These are phyloP conservation scores for Sarcomyxa edulis DNA, from an alignment of 768 basidiomycete genomes.

Conservation along the genomic window DNA sequence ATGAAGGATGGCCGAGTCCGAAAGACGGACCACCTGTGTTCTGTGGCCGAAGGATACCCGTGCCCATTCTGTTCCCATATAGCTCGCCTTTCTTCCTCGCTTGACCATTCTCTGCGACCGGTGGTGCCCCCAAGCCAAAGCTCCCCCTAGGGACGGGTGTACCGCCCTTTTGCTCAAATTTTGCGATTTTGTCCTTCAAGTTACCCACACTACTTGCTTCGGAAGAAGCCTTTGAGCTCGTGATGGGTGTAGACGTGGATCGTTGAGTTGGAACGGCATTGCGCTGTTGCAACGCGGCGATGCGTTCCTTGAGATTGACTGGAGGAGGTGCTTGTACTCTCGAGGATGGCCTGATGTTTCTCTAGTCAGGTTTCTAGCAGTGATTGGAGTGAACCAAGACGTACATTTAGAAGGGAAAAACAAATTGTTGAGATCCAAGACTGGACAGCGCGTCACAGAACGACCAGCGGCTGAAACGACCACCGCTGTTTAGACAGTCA, in stretches of 20 bases:
- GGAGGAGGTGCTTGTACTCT: constrained; percentile 26
- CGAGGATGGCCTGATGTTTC: constrained; percentile 12
- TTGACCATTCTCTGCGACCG: constrained; percentile 38
- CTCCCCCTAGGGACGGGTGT: constrained; percentile 71
- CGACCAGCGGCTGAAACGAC: no score
- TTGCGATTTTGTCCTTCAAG: constrained; percentile 68
- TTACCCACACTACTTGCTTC: constrained; percentile 17
- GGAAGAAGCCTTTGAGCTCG: constrained; percentile 8
- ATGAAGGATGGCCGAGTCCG: no score
- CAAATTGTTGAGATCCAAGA: no score
- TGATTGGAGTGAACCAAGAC: no score
- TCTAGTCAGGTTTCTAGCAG: no score
- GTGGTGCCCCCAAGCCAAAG: constrained; percentile 65
- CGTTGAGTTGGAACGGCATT: constrained; percentile 21
- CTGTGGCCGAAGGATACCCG: constrained; percentile 8
- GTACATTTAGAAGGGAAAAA: no score
- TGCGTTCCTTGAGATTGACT: constrained; percentile 74
- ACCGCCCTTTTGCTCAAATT: constrained; percentile 75
- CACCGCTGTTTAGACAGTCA: no score
- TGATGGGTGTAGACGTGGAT: constrained; percentile 12
- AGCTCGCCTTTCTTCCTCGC: constrained; percentile 56
- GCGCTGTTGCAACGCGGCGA: constrained; percentile 74
- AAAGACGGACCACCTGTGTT: constrained; percentile 5
- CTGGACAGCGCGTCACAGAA: no score
- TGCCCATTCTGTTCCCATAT: constrained; percentile 70